Conservation (phyloP, 2,329 filamentous ascomycete species). For the Juglanconis juglandina region DNA sequence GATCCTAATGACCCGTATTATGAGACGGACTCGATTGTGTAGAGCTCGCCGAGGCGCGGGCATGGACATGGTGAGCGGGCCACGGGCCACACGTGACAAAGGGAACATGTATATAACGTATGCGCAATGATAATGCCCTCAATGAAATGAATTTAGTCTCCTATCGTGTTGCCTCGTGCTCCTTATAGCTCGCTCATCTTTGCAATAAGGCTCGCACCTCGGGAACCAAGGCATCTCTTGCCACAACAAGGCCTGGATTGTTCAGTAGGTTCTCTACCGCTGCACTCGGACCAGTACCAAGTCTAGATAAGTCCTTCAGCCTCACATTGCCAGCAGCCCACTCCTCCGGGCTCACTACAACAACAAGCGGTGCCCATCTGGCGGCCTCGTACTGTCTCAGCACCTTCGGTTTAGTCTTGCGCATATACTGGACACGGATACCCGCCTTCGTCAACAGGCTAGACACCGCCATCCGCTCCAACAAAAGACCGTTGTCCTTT, state of each 20-base stretch:
- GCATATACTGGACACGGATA: constrained; percentile 80
- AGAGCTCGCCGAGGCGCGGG: background rate
- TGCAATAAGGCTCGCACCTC: too few relatives aligned
- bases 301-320: constrained; percentile 41
- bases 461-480: constrained; percentile 76
- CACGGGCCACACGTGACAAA: too few relatives aligned
- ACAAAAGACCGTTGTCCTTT: constrained; percentile 64
- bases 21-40: constrained; percentile 28
- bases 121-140: too few relatives aligned
- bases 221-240: too few relatives aligned
- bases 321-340: constrained; percentile 51
- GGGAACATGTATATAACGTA: too few relatives aligned
- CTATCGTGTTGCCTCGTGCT: too few relatives aligned
- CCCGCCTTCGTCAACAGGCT: constrained; percentile 74
- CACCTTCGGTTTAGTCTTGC: constrained; percentile 82
- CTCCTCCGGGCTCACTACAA: constrained; percentile 65
- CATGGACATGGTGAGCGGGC: too few relatives aligned
- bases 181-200: too few relatives aligned
- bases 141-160: too few relatives aligned
- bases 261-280: too few relatives aligned
- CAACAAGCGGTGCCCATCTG: constrained; percentile 70
- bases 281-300: too few relatives aligned
- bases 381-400: constrained; percentile 78
- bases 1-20: constrained; percentile 32
- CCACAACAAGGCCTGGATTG: too few relatives aligned